phyloP scores from a whole-genome alignment of 148 eudicot genomes.

The Pharnaceum exiguum region DNA sequence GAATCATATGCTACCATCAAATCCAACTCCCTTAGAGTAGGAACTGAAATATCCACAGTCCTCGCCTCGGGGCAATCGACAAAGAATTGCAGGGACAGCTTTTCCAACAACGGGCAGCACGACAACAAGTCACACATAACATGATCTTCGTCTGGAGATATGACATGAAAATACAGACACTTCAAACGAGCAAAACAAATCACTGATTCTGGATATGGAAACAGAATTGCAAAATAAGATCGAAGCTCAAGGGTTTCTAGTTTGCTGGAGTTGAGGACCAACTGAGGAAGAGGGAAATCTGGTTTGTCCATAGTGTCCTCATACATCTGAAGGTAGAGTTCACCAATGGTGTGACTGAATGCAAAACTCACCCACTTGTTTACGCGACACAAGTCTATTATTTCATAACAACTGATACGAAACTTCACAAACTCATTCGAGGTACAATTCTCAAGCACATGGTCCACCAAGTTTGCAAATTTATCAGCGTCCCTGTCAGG shows the following conservation, averaged over 20 bases:
- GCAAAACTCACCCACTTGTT: background rate
- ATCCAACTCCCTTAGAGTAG: background rate
- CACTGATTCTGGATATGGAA: background rate
- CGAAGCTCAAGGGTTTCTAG: background rate
- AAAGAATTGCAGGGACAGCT: background rate
- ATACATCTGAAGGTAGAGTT: background rate
- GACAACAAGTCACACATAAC: slow-evolving; percentile 1
- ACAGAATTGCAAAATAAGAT: background rate
- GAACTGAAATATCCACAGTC: background rate
- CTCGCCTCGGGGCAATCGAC: background rate
- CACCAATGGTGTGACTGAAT: background rate
- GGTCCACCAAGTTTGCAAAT: slow-evolving; percentile 4
- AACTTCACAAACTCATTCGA: background rate
- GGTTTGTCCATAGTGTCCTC: background rate
- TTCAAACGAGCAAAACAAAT: slow-evolving; percentile 9
- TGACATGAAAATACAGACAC: background rate
- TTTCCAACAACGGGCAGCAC: slow-evolving; percentile 1
- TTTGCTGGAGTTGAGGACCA: background rate
- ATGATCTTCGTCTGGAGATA: background rate
- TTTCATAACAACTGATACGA: background rate
- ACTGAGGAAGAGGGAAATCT: background rate
- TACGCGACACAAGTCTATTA: background rate
- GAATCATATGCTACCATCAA: too few species aligned
- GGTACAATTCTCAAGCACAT: slow-evolving; percentile 7
- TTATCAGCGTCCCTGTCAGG: background rate